phyloP scores from a whole-genome alignment of 192 early-diverging fungal species.

The Entrophospora sp. region DNA sequence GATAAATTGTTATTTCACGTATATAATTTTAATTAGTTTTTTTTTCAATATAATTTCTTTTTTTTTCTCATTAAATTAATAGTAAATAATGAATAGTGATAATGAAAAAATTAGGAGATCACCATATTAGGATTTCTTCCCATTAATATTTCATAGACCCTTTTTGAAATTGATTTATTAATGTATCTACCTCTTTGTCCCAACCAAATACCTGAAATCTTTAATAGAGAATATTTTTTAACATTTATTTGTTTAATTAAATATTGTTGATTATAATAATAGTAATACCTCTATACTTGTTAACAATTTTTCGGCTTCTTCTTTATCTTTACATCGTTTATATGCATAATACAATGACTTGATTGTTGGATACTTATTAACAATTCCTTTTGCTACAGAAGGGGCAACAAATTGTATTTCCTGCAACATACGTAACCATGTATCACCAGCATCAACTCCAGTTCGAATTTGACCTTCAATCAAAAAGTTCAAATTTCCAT shows the following conservation, averaged over 20 bases:
- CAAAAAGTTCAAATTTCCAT: constrained; percentile 15
- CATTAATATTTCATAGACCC: constrained; percentile 17
- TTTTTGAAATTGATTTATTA: constrained; percentile 13
- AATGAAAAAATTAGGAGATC: constrained; percentile 10
- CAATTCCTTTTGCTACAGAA: constrained; percentile 27
- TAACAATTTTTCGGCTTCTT: constrained; percentile 23
- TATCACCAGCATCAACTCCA: constrained; percentile 25
- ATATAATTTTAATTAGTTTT: no score
- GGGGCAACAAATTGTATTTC: constrained; percentile 33
- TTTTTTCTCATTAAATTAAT: no score
- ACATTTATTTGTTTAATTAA: neutral
- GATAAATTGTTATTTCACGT: no score
- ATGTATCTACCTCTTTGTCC: neutral
- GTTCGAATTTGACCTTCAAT: constrained; percentile 8
- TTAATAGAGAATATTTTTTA: neutral
- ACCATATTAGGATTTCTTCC: constrained; percentile 8
- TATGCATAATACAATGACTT: constrained; percentile 26
- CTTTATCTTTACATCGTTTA: neutral
- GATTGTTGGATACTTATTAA: constrained; percentile 24
- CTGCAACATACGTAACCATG: constrained; percentile 34
- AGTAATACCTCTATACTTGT: constrained; percentile 28
- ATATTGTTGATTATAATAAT: neutral
- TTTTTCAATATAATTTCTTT: no score
- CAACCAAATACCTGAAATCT: constrained; percentile 9
- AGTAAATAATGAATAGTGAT: no score